Percentiles rank a stretch among this genome's conserved stretches.
These are phyloP conservation scores for Sporormia fimetaria DNA, from an alignment of 495 filamentous ascomycete genomes.

Conservation along the genomic window DNA sequence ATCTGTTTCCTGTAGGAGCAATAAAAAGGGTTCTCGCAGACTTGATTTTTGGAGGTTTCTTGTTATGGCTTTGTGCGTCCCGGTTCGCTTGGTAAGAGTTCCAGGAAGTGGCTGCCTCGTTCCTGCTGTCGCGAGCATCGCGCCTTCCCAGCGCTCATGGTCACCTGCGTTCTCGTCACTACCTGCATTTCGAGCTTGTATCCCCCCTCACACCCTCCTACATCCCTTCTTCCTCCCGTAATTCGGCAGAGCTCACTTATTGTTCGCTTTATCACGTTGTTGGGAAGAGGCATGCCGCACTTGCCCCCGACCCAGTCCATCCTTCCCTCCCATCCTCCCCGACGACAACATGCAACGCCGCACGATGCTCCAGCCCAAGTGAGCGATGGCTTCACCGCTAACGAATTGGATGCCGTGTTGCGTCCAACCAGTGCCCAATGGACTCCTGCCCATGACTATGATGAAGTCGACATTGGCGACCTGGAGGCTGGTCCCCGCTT, in stretches of 20 bases:
- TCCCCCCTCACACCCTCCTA: neutral
- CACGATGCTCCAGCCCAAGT: neutral
- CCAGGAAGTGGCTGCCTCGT: neutral
- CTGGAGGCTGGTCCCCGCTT: conserved; percentile 42
- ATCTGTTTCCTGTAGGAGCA: neutral
- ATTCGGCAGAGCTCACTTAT: neutral
- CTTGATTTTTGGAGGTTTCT: neutral
- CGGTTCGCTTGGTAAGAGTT: neutral
- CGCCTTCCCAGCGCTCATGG: neutral
- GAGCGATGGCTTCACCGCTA: conserved; percentile 42
- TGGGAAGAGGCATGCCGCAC: no score
- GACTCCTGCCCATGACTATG: conserved; percentile 45
- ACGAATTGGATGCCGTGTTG: conserved; percentile 35
- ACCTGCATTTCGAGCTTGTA: no score
- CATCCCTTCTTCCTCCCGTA: neutral
- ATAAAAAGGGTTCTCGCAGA: neutral
- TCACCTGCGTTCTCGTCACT: no score
- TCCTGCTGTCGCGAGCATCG: neutral
- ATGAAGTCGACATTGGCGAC: conserved; percentile 38
- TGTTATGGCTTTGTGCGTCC: neutral
- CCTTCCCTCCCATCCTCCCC: neutral
- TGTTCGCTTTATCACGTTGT: neutral
- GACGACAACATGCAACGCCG: no score
- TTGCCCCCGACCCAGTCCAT: no score
- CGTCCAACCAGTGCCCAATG: conserved; percentile 38